phyloP scores from a whole-genome alignment of 2,329 filamentous ascomycete genomes.

The Lecanicillium sp. region DNA sequence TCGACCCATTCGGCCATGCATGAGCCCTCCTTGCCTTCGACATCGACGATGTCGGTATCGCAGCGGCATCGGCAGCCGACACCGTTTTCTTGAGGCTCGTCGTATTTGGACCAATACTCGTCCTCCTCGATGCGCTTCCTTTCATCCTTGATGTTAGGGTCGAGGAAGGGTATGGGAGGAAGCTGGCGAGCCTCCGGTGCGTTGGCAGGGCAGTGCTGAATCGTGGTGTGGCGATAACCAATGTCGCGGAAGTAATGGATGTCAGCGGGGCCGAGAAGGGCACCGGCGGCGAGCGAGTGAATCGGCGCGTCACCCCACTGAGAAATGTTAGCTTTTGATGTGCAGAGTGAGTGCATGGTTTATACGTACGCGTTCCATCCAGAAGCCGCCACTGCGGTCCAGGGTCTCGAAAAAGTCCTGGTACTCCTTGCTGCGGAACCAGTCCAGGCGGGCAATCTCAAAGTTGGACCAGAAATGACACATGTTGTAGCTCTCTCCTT shows the following conservation, averaged over 20 bases:
- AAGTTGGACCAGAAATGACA: constrained; percentile 99
- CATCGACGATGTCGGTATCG: constrained; percentile 94
- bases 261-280: constrained; percentile 71
- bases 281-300: constrained; percentile 91
- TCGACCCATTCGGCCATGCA: constrained; percentile 96
- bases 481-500: constrained; percentile 98
- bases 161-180: constrained; percentile 70
- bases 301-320: constrained; percentile 99
- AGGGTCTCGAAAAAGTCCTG: constrained; percentile 99
- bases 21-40: constrained; percentile 94
- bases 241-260: constrained; percentile 99
- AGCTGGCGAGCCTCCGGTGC: constrained; percentile 77
- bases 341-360: constrained; percentile 7
- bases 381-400: constrained; percentile 96
- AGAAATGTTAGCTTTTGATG: constrained; percentile 21
- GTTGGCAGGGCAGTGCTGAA: constrained; percentile 96
- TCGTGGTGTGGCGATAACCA: constrained; percentile 96
- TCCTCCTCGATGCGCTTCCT: constrained; percentile 87
- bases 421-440: constrained; percentile 96
- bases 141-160: constrained; percentile 73
- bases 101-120: constrained; percentile 88
- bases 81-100: constrained; percentile 86
- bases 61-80: constrained; percentile 95
- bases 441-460: constrained; percentile 89
- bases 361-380: constrained; percentile 83